phyloP scores from a whole-genome alignment of 2,329 filamentous ascomycete genomes.

The Didymosphaeria variabile region DNA sequence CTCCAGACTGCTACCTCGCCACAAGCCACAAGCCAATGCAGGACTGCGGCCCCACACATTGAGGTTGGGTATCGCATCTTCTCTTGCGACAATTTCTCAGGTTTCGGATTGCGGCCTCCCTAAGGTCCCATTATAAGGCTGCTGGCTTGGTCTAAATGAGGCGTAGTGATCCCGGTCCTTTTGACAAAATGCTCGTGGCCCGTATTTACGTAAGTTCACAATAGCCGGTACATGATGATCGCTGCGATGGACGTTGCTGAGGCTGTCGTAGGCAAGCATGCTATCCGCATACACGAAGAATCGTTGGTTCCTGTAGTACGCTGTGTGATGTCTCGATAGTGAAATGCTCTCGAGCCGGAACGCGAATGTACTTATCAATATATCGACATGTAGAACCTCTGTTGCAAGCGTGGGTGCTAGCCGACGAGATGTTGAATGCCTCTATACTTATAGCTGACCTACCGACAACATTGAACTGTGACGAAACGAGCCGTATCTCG shows the following conservation, averaged over 20 bases:
- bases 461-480: neutral
- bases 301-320: neutral
- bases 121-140: neutral
- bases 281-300: neutral
- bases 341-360: neutral
- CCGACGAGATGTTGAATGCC: neutral
- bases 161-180: neutral
- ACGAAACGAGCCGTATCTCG: no score
- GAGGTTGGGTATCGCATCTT: neutral
- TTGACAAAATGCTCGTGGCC: neutral
- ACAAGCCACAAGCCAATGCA: slow-evolving; percentile 9
- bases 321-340: neutral
- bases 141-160: neutral
- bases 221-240: neutral
- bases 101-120: neutral
- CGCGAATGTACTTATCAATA: neutral
- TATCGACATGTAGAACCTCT: neutral
- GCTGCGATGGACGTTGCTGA: neutral
- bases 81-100: neutral
- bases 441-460: neutral
- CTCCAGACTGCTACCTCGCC: neutral
- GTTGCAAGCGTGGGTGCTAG: neutral
- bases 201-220: neutral
- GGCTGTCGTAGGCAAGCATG: neutral
- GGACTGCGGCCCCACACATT: neutral